phyloP scores from a whole-genome alignment of 345 rosid genomes.

The Citropsis articulata region DNA sequence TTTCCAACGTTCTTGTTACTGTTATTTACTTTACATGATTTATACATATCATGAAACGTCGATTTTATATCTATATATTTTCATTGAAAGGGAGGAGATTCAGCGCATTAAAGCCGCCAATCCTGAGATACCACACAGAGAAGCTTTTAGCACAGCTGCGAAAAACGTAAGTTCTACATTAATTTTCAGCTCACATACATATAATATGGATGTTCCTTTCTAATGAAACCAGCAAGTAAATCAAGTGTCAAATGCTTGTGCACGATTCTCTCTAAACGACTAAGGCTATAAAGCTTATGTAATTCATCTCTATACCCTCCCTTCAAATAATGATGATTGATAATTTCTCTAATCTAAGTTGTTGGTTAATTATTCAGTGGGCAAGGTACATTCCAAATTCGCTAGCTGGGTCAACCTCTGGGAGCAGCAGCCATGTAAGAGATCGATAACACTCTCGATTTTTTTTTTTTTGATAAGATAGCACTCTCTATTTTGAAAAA shows the following conservation, averaged over 20 bases:
- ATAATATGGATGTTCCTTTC: no score
- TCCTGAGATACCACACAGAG: slow-evolving; percentile 95
- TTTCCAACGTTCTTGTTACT: not conserved
- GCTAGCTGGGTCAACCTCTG: slow-evolving; percentile 52
- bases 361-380: slow-evolving; percentile 44
- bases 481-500: not conserved
- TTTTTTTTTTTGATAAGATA: no score
- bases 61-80: not conserved
- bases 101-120: slow-evolving; percentile 94
- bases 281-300: not conserved
- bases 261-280: not conserved
- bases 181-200: not conserved
- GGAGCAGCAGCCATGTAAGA: slow-evolving; percentile 52
- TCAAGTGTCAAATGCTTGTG: not conserved
- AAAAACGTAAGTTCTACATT: slow-evolving; percentile 59
- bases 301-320: not conserved
- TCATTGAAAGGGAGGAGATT: slow-evolving; percentile 76
- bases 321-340: not conserved
- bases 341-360: not conserved
- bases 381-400: slow-evolving; percentile 92
- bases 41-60: not conserved
- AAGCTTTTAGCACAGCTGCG: slow-evolving; percentile 96
- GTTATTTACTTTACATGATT: not conserved
- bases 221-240: no score
- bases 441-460: not conserved